phyloP scores from a whole-genome alignment of 768 basidiomycete genomes.

The Mycena pura region DNA sequence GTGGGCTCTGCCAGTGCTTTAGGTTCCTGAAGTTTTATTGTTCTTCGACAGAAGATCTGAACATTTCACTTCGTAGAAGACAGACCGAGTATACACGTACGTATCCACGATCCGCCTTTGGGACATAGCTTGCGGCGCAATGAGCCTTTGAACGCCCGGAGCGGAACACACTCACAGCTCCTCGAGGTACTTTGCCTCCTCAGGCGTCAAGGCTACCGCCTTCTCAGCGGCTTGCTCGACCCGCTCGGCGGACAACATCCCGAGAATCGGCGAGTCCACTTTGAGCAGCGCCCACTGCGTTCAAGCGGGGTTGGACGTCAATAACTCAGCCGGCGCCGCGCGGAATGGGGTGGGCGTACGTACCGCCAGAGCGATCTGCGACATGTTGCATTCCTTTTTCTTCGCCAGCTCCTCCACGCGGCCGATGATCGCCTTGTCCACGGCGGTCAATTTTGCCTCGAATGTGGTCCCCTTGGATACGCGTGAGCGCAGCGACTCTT shows the following conservation, averaged over 20 bases:
- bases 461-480: slow-evolving; percentile 27
- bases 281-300: slow-evolving; percentile 43
- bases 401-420: slow-evolving; percentile 50
- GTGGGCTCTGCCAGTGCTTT: no score
- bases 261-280: slow-evolving; percentile 42
- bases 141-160: no score
- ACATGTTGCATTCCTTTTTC: slow-evolving; percentile 49
- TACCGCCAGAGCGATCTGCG: slow-evolving; percentile 49
- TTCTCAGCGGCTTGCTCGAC: slow-evolving; percentile 28
- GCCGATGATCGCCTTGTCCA: slow-evolving; percentile 40
- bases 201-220: slow-evolving; percentile 42
- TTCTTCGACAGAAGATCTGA: no score
- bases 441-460: slow-evolving; percentile 28
- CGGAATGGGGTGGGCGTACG: not conserved
- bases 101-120: no score
- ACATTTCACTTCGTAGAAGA: no score
- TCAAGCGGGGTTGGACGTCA: no score
- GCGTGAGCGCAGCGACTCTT: slow-evolving; percentile 28
- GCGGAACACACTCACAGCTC: slow-evolving; percentile 48
- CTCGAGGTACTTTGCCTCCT: slow-evolving; percentile 50
- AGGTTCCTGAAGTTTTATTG: no score
- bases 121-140: no score
- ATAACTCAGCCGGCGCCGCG: not conserved
- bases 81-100: no score
- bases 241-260: slow-evolving; percentile 28